Base-by-base conservation (phyloP, 2,329 filamentous ascomycete genomes). In the Colletotrichum sp. region DNA sequence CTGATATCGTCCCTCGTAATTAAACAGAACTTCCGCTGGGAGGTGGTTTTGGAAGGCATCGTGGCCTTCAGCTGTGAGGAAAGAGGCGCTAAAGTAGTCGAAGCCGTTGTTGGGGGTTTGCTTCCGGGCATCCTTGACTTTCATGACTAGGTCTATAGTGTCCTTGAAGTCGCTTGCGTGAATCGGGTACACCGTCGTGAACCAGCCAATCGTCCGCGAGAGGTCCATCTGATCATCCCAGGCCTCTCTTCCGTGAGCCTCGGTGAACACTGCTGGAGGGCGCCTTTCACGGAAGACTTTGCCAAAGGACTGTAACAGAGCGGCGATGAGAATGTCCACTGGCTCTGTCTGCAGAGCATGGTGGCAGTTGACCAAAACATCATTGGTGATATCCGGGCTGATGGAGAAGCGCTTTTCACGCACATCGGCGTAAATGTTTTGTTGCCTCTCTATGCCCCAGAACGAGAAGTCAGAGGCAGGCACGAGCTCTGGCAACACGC, bases 11-110 rank as follows among this genome's bases (percentile, higher is more conserved):
- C 87, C 88, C 1, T 86, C 81, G 74, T 88, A 90, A 78, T 90
- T 90, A 81, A 90, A 89, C 0, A 87, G 79, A 3, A 90, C 76
- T 77, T 90, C 89, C 75, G 87, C 84, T 1, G 82, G 79, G n/a
- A 80, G 80, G 74, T 86, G 83, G 2, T 83, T 77, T 2, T 77
- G 27, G 28, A 61, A 62, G 8, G 39, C 25, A 5, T 60, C 12
- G 2, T n/a, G 55, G 8, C 64, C 55, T 18, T 75, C 55, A 15
- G 10, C 7, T 16, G 56, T 65, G 4, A 71, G 25, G 34, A 68
- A 60, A 2, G 55, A 28, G 5, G 32, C n/a, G 18, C 55, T 67
- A 10, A 67, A 72, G 22, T 77, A 77, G 6, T 65, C 64, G 36
- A 75, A 62, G 10, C 75, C 75, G 6, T 66, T 77, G 36, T 66